Conservation (phyloP, 805 yeast genomes). For the Candida patagonica region DNA sequence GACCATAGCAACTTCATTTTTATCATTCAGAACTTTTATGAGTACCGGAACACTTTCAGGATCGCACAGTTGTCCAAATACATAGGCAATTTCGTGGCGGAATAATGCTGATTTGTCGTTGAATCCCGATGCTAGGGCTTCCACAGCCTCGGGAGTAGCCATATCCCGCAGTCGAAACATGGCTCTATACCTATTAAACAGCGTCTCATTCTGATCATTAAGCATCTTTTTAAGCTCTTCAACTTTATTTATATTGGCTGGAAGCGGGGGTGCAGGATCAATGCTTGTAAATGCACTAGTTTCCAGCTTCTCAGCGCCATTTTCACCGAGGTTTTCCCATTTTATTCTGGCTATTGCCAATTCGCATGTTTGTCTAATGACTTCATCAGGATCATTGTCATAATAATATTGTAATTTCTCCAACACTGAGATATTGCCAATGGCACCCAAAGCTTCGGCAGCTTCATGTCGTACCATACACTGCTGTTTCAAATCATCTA, state of each 20-base stretch:
- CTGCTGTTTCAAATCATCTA: slow-evolving; percentile 53
- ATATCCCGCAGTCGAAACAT: slow-evolving; percentile 96
- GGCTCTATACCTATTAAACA: slow-evolving; percentile 93
- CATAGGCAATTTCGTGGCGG: slow-evolving; percentile 97
- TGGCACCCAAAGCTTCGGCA: slow-evolving; percentile 96
- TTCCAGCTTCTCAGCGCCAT: slow-evolving; percentile 62
- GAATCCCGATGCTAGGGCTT: slow-evolving; percentile 86
- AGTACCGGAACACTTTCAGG: slow-evolving; percentile 87
- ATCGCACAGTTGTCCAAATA: slow-evolving; percentile 92
- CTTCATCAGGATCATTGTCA: slow-evolving; percentile 68
- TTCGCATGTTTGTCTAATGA: slow-evolving; percentile 95
- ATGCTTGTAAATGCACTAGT: slow-evolving; percentile 73
- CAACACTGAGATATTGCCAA: slow-evolving; percentile 71
- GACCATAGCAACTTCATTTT: slow-evolving; percentile 91
- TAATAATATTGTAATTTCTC: slow-evolving; percentile 54
- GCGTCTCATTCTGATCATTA: slow-evolving; percentile 66
- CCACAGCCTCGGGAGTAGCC: slow-evolving; percentile 86
- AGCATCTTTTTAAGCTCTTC: slow-evolving; percentile 57
- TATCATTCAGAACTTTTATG: slow-evolving; percentile 68
- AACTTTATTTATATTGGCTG: slow-evolving; percentile 50
- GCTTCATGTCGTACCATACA: slow-evolving; percentile 99
- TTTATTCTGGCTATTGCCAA: slow-evolving; percentile 89
- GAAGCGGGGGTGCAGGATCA: slow-evolving; percentile 97
- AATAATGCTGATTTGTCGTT: slow-evolving; percentile 86
- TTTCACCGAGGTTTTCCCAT: slow-evolving; percentile 72